phyloP scores from a whole-genome alignment of 2,329 filamentous ascomycete genomes.

The Cladophialophora immunda region DNA sequence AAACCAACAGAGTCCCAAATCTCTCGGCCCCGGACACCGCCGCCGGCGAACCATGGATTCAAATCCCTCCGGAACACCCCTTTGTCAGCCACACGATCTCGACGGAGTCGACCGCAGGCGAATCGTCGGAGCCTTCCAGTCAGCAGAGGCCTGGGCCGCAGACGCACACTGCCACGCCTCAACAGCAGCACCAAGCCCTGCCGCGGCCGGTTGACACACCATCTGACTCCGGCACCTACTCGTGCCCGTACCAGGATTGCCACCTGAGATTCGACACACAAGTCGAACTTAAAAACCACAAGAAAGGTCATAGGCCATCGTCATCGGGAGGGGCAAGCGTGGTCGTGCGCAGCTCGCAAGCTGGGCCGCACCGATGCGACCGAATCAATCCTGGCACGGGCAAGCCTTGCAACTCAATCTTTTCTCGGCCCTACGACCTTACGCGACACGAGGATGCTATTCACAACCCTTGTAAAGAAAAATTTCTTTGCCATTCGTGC shows the following conservation, averaged over 20 bases:
- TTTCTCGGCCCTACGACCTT: constrained; percentile 94
- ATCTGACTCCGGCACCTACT: constrained; percentile 88
- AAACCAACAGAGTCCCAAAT: constrained; percentile 50
- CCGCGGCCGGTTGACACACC: constrained; percentile 69
- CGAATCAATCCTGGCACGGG: constrained; percentile 93
- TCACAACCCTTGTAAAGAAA: constrained; percentile 92
- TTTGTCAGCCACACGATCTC: constrained; percentile 58
- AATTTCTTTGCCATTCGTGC: constrained; percentile 91
- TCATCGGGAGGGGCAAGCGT: constrained; percentile 56
- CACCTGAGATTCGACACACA: constrained; percentile 87
- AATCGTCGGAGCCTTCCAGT: constrained; percentile 46
- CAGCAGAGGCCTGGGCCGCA: constrained; percentile 41
- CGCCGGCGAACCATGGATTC: constrained; percentile 34
- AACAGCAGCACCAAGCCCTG: constrained; percentile 58
- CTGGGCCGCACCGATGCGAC: constrained; percentile 91
- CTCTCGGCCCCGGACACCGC: constrained; percentile 46
- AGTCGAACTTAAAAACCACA: constrained; percentile 88
- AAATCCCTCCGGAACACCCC: constrained; percentile 40
- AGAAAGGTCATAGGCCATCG: constrained; percentile 80
- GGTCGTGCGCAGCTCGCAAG: constrained; percentile 79
- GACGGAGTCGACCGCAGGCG: constrained; percentile 69
- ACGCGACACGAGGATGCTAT: constrained; percentile 98
- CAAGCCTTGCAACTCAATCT: constrained; percentile 92
- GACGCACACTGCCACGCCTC: constrained; percentile 28
- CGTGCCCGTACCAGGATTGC: constrained; percentile 94